Conservation (phyloP, 805 yeast genomes). For the Isabelozyma pseudorhagii region DNA sequence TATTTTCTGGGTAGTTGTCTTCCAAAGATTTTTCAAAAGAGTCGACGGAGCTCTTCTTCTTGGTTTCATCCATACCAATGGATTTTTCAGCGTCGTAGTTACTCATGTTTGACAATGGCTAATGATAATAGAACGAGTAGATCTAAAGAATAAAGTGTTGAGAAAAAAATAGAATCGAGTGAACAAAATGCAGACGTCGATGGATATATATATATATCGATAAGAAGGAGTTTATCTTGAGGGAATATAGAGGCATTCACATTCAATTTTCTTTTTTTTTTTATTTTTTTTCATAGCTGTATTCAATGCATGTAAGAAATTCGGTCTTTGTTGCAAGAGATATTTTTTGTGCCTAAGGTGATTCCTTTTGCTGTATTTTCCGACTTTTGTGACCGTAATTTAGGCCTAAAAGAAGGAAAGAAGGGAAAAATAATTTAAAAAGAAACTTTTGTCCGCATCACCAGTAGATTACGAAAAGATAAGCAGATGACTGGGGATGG, state of each 20-base stretch:
- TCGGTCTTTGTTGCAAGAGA: background rate
- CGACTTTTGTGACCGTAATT: background rate
- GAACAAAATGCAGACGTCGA: background rate
- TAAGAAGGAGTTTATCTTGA: background rate
- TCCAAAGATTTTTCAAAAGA: slow-evolving; percentile 23
- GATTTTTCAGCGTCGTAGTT: slow-evolving; percentile 2
- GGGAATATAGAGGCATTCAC: background rate
- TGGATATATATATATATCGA: background rate
- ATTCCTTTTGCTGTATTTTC: background rate
- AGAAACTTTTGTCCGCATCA: background rate
- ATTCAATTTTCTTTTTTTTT: too few relatives aligned
- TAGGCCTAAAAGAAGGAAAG: background rate
- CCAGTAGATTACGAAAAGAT: background rate
- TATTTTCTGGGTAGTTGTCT: slow-evolving; percentile 9
- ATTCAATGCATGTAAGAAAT: too few relatives aligned
- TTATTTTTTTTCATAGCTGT: background rate
- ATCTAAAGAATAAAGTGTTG: background rate
- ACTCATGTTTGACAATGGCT: background rate
- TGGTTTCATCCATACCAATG: background rate
- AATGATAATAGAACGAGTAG: background rate
- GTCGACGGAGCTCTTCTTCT: slow-evolving; percentile 20
- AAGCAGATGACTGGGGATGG: background rate
- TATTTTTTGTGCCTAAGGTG: background rate
- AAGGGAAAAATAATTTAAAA: background rate
- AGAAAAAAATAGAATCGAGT: background rate